Evolutionary conservation across 2,329 filamentous ascomycete genomes (phyloP).

Genomic region (Diaporthe citriasiana): DNA sequence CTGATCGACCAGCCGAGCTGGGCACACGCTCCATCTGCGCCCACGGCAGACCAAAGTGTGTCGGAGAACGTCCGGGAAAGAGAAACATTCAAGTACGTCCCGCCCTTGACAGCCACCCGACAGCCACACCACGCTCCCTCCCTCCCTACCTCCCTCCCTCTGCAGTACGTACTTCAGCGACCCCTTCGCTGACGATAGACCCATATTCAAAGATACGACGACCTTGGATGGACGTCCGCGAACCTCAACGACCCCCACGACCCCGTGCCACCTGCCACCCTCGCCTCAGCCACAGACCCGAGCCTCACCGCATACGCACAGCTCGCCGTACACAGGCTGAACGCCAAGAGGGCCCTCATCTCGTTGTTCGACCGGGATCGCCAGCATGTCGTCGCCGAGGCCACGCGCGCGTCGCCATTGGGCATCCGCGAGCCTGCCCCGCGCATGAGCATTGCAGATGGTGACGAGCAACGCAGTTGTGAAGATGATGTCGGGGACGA

Average conservation of each 20-base stretch:
- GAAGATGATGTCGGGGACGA: constrained; percentile 29
- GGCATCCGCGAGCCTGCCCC: constrained; percentile 38
- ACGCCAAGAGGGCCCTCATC: constrained; percentile 59
- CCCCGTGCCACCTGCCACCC: constrained; percentile 39
- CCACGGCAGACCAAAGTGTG: constrained; percentile 4
- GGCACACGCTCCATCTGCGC: constrained; percentile 24
- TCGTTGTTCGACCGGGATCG: constrained; percentile 64
- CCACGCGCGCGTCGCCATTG: constrained; percentile 58
- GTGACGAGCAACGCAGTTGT: not conserved
- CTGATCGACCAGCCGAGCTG: constrained; percentile 34
- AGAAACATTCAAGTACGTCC: constrained; percentile 47
- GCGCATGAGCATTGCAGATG: constrained; percentile 16
- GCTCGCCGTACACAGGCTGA: constrained; percentile 60
- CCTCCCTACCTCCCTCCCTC: not conserved
- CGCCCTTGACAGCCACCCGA: not conserved
- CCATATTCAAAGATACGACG: constrained; percentile 42
- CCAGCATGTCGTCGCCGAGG: constrained; percentile 67
- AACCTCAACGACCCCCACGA: constrained; percentile 30
- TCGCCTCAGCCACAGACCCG: constrained; percentile 50
- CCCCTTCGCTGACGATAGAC: constrained; percentile 21
- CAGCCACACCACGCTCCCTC: not conserved
- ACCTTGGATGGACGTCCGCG: constrained; percentile 44
- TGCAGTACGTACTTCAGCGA: not conserved
- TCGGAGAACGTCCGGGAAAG: constrained; percentile 44
- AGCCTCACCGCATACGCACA: constrained; percentile 65